Evolutionary conservation across 2,329 filamentous ascomycete species (phyloP).

Genomic region (Sarocladium brachiariae): DNA sequence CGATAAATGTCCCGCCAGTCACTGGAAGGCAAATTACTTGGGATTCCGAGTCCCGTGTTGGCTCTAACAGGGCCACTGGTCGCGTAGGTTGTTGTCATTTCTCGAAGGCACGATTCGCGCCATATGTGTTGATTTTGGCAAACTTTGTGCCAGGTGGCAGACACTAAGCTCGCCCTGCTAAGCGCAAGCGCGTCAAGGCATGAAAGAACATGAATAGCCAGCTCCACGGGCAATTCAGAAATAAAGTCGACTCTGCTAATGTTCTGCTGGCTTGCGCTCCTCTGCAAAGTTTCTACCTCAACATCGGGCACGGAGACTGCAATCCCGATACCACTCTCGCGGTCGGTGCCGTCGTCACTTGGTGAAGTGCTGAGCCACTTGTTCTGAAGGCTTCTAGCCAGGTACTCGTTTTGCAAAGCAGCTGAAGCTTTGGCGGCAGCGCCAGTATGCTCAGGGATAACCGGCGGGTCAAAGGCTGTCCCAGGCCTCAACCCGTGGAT

Average conservation of each 20-base stretch:
- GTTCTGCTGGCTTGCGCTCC: slow-evolving; percentile 20
- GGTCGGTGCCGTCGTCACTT: slow-evolving; percentile 45
- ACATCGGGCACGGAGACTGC: slow-evolving; percentile 38
- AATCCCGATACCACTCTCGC: slow-evolving; percentile 60
- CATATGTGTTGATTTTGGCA: slow-evolving; percentile 52
- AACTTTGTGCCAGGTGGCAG: slow-evolving; percentile 39
- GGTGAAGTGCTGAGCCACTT: slow-evolving; percentile 34
- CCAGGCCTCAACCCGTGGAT: slow-evolving; percentile 37
- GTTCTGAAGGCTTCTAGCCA: slow-evolving; percentile 26
- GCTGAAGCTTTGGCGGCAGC: slow-evolving; percentile 56
- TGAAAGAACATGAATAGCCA: slow-evolving; percentile 52
- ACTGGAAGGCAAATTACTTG: slow-evolving; percentile 50
- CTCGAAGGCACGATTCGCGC: slow-evolving; percentile 55
- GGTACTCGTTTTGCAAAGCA: slow-evolving; percentile 50
- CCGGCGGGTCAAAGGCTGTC: slow-evolving; percentile 46
- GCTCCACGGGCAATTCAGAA: slow-evolving; percentile 45
- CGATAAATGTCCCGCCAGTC: slow-evolving; percentile 85
- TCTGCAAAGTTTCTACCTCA: slow-evolving; percentile 25
- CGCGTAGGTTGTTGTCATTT: slow-evolving; percentile 55
- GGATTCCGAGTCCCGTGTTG: slow-evolving; percentile 51
- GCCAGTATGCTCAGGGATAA: slow-evolving; percentile 53
- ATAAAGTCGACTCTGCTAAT: slow-evolving; percentile 55
- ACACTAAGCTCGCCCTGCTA: slow-evolving; percentile 42
- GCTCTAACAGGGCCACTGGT: slow-evolving; percentile 46
- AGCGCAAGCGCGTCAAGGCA: slow-evolving; percentile 48